Conservation (phyloP, 257 asterid genomes). For the Gynochthodes officinalis region DNA sequence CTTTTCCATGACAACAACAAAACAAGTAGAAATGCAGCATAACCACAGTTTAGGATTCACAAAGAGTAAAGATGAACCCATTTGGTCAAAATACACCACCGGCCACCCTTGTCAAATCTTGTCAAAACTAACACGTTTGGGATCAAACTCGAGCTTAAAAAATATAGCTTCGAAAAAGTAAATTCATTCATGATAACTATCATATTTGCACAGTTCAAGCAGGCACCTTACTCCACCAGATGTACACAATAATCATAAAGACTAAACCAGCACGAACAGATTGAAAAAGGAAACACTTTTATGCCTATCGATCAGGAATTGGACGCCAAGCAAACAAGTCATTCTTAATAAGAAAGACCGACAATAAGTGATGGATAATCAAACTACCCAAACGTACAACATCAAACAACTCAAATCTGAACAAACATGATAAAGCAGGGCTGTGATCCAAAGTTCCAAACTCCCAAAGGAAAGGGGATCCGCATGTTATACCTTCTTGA, state of each 20-base stretch:
- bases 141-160: background rate
- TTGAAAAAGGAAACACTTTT: background rate
- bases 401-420: background rate
- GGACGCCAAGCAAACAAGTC: background rate
- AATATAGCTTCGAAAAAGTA: background rate
- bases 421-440: background rate
- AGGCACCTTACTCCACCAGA: no score
- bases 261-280: background rate
- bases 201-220: background rate
- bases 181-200: background rate
- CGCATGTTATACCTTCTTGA: slow-evolving; percentile 31
- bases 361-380: background rate
- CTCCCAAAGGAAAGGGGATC: background rate
- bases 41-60: background rate
- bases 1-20: background rate
- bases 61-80: background rate
- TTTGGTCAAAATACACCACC: background rate
- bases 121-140: no score
- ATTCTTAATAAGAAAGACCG: no score
- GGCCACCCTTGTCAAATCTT: background rate
- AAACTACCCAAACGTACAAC: no score
- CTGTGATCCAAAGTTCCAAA: slow-evolving; percentile 15
- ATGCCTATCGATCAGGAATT: background rate
- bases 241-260: background rate
- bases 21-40: background rate